phyloP scores from a whole-genome alignment of 2,329 filamentous ascomycete species.

The Cyphellophora europaea region DNA sequence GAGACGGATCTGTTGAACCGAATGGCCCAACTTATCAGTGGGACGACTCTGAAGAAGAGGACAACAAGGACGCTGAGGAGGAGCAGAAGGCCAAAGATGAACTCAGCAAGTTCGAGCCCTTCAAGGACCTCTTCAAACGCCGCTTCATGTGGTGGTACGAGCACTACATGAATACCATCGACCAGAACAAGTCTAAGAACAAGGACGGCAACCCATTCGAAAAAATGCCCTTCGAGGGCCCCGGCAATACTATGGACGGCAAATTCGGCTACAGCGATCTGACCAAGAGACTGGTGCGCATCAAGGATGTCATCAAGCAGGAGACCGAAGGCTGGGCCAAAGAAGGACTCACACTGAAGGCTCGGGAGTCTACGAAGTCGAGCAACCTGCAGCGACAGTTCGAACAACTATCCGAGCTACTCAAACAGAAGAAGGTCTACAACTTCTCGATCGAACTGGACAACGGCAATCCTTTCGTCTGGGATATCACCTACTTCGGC shows the following conservation, averaged over 20 bases:
- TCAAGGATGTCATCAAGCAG: constrained; percentile 61
- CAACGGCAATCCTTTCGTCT: constrained; percentile 78
- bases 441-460: constrained; percentile 69
- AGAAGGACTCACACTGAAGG: constrained; percentile 55
- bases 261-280: constrained; percentile 73
- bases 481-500: constrained; percentile 83
- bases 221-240: constrained; percentile 81
- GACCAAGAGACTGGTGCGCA: constrained; percentile 55
- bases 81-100: constrained; percentile 39
- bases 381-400: constrained; percentile 77
- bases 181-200: constrained; percentile 53
- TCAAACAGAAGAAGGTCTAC: constrained; percentile 59
- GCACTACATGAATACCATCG: constrained; percentile 66
- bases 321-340: constrained; percentile 64
- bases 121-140: constrained; percentile 81
- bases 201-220: constrained; percentile 56
- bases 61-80: constrained; percentile 39
- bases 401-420: constrained; percentile 67
- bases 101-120: constrained; percentile 63
- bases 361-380: constrained; percentile 64
- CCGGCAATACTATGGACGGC: constrained; percentile 73
- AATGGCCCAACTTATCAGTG: constrained; percentile 16
- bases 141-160: constrained; percentile 96
- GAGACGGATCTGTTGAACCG: constrained; percentile 36
- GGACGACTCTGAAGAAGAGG: constrained; percentile 27